phyloP scores from a whole-genome alignment of 2,329 filamentous ascomycete genomes.

The Ilyonectria robusta region DNA sequence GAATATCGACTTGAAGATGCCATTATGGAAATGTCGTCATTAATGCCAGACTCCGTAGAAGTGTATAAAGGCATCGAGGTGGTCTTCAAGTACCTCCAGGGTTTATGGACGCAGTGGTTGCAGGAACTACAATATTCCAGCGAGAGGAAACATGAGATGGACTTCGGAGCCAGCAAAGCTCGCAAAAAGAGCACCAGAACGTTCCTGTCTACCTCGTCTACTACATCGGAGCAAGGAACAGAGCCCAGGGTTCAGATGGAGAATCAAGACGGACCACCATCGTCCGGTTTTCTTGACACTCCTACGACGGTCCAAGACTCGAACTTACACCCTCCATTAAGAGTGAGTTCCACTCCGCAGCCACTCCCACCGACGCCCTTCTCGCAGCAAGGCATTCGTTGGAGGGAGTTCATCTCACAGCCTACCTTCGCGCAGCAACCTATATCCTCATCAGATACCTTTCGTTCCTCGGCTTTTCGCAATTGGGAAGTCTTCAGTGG shows the following conservation, averaged over 20 bases:
- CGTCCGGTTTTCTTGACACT: neutral
- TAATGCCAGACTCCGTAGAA: neutral
- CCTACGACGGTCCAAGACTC: neutral
- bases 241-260: no score
- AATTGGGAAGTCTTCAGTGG: no score
- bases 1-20: neutral
- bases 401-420: no score
- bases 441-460: no score
- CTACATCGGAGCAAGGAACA: no score
- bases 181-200: neutral
- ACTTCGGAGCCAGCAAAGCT: neutral
- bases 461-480: no score
- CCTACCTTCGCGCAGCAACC: no score
- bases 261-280: no score
- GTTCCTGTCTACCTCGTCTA: neutral
- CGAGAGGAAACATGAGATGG: neutral
- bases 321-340: neutral
- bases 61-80: neutral
- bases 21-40: neutral
- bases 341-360: no score
- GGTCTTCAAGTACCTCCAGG: neutral
- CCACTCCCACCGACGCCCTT: no score
- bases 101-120: neutral
- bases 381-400: no score
- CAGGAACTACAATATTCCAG: neutral